Base-by-base conservation (phyloP, 805 yeast species). In the Wickerhamiella brachini region DNA sequence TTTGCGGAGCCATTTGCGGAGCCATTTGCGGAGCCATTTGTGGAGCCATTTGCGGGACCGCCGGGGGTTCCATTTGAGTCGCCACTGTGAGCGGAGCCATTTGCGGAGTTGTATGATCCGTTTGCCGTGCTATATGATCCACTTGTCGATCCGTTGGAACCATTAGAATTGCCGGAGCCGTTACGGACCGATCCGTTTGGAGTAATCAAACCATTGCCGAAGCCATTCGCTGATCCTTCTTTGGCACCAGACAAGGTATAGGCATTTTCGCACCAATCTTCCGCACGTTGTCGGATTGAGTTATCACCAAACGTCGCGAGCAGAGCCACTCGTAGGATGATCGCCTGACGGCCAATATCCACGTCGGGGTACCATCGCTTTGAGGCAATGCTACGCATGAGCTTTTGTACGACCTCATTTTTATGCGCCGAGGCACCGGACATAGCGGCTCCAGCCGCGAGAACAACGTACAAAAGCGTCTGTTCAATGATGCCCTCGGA, bases 231-330 rank as follows among this genome's bases (percentile, higher is more conserved):
- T n/a, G n/a, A 31, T 9, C n/a, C n/a, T 34, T 10, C 31, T 6
- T 26, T 26, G 31, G 31, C 31, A 10, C 9, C 6, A 26, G 6
- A 6, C 3, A 29, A 12, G 12, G 41, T 17, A 15, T 37, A 37
- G 7, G 41, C 41, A 17, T 9, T 7, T 7, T 37, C 18, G 15
- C 20, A 3, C 41, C 41, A 37, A 7, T 13, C n/a, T 15, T 37
- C 20, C 9, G 41, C 41, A 4, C 18, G 41, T 4, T 37, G 18
- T 6, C 44, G 23, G 7, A 2, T 9, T 3, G 5, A 2, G 15
- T 68, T 54, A 54, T 71, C 80, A 1, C 96, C 97, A 68, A 87
- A 76, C 53, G 77, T 79, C 12, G 82, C 65, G 10, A 65, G 48
- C 34, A 62, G 2, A 3, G 53, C 49, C 51, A 54, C 22, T 24